Evolutionary conservation across 2,329 filamentous ascomycete species (phyloP).

Genomic region (Hortaea werneckii): DNA sequence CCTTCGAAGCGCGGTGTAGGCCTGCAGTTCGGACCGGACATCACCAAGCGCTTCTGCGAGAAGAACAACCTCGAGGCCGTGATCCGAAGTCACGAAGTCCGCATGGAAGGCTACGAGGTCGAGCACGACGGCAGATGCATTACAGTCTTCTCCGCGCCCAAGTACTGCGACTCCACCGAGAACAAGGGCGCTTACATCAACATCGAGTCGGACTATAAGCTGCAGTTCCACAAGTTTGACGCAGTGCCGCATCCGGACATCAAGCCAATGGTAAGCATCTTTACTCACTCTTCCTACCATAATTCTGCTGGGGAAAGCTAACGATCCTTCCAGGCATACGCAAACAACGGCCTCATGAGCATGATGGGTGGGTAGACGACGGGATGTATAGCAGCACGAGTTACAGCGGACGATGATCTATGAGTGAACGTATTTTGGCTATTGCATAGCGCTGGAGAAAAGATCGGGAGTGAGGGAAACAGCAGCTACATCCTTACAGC

Average conservation of each 20-base stretch:
- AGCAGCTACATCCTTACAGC: no score
- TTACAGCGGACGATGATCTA: no score
- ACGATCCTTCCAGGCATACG: conserved; percentile 55
- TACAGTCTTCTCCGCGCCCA: conserved; percentile 95
- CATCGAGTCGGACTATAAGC: conserved; percentile 81
- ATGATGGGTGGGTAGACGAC: conserved; percentile 46
- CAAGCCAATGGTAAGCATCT: conserved; percentile 62
- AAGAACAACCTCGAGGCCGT: conserved; percentile 89
- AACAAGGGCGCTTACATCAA: conserved; percentile 99
- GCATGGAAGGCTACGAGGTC: conserved; percentile 98
- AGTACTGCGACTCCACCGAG: conserved; percentile 94
- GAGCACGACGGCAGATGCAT: conserved; percentile 95
- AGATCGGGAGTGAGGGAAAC: no score
- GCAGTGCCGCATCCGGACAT: conserved; percentile 94
- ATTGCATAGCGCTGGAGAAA: no score
- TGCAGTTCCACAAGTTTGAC: conserved; percentile 87
- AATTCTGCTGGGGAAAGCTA: neutral
- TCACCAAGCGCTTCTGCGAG: conserved; percentile 94
- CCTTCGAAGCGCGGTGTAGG: conserved; percentile 96
- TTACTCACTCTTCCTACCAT: neutral
- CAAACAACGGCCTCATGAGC: conserved; percentile 67
- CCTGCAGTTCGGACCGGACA: conserved; percentile 90
- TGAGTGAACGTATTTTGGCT: no score
- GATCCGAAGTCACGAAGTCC: conserved; percentile 93
- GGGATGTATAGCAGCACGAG: conserved; percentile 14